Evolutionary conservation across 2,329 filamentous ascomycete species (phyloP).

Genomic region (Fusarium illudens): DNA sequence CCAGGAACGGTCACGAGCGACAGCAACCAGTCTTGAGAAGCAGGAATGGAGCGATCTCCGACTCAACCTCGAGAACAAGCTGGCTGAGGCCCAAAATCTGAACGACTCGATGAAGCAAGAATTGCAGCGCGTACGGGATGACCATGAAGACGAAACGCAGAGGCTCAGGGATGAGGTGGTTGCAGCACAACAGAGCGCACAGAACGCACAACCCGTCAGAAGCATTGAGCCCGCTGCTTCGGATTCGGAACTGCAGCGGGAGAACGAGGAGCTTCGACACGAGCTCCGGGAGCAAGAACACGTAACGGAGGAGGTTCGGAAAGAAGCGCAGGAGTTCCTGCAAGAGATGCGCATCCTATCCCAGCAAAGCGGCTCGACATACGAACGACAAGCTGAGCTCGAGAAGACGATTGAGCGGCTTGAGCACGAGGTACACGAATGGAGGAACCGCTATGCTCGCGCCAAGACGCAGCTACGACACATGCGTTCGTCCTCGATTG

Average conservation of each 20-base stretch:
- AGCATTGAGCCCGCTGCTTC: constrained; percentile 42
- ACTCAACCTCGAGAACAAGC: constrained; percentile 73
- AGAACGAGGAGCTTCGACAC: constrained; percentile 73
- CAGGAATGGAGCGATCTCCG: constrained; percentile 75
- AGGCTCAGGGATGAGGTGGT: constrained; percentile 72
- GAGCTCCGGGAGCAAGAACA: constrained; percentile 78
- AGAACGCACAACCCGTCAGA: constrained; percentile 9
- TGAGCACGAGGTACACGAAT: constrained; percentile 85
- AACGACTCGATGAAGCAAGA: constrained; percentile 83
- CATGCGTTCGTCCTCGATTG: constrained; percentile 81
- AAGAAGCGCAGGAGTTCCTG: constrained; percentile 83
- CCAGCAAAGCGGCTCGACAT: constrained; percentile 77
- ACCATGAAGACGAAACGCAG: constrained; percentile 70
- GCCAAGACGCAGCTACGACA: constrained; percentile 87
- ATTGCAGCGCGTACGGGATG: constrained; percentile 74
- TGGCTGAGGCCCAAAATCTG: constrained; percentile 77
- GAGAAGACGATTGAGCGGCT: constrained; percentile 77
- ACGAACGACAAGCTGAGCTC: constrained; percentile 83
- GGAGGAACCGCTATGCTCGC: constrained; percentile 89
- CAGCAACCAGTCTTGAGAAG: constrained; percentile 68
- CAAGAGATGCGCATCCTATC: constrained; percentile 90
- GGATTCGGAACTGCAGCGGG: constrained; percentile 67
- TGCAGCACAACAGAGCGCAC: constrained; percentile 52
- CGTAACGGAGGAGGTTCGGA: constrained; percentile 85
- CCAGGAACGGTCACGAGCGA: constrained; percentile 63